Evolutionary conservation across 495 filamentous ascomycete genomes (phyloP).

Genomic region (Ascobolus immersus): DNA sequence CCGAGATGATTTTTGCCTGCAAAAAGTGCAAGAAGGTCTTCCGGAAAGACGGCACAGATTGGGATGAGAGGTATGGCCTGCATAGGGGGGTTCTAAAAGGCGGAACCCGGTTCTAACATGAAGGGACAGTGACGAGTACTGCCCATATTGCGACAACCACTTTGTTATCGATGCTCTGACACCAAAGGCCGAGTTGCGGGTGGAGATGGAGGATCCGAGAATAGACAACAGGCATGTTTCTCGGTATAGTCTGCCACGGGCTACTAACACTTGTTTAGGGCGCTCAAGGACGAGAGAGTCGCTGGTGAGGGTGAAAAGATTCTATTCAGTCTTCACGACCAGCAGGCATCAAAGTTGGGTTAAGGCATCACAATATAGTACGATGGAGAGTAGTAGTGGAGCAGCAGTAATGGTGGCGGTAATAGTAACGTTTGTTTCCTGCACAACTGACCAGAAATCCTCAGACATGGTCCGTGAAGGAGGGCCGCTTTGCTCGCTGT

Average conservation of each 20-base stretch:
- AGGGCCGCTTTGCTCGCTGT: no score
- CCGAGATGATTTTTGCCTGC: conserved; percentile 89
- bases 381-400: no score
- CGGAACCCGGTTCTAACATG: no score
- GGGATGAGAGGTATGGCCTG: conserved; percentile 52
- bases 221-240: conserved; percentile 35
- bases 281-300: conserved; percentile 82
- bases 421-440: no score
- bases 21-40: conserved; percentile 98
- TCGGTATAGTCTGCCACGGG: no score
- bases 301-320: conserved; percentile 40
- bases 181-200: conserved; percentile 49
- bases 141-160: conserved; percentile 98
- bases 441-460: no score
- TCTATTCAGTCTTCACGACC: conserved; percentile 28
- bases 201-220: conserved; percentile 76
- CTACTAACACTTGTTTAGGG: conserved; percentile 31
- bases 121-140: conserved; percentile 63
- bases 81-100: no score
- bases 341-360: conserved; percentile 48
- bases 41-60: conserved; percentile 71
- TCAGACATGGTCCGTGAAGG: no score
- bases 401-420: no score
- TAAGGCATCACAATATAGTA: no score
- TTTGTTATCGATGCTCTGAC: conserved; percentile 72